Conservation (phyloP, 768 basidiomycete species). For the Pisolithus marmoratus region DNA sequence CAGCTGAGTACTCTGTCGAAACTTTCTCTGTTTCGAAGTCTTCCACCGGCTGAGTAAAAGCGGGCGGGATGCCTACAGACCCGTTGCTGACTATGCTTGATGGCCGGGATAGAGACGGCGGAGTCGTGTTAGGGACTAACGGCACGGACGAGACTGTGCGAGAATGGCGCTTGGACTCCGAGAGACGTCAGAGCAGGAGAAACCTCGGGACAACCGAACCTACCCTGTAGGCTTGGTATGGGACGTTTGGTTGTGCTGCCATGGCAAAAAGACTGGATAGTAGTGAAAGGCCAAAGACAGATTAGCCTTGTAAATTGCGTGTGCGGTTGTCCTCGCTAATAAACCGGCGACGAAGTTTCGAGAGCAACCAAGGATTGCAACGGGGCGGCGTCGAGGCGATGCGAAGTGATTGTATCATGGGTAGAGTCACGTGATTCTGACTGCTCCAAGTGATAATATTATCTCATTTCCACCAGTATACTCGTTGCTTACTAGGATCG, state of each 20-base stretch:
- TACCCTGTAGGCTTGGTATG: conserved; percentile 49
- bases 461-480: too few relatives aligned
- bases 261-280: neutral
- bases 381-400: too few relatives aligned
- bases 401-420: too few relatives aligned
- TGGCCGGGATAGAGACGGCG: conserved; percentile 17
- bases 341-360: too few relatives aligned
- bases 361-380: too few relatives aligned
- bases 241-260: conserved; percentile 26
- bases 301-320: too few relatives aligned
- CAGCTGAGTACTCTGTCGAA: conserved; percentile 6
- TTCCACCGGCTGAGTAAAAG: conserved; percentile 1
- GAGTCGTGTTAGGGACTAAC: conserved; percentile 18
- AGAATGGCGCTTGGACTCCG: conserved; percentile 45
- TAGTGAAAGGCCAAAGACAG: too few relatives aligned
- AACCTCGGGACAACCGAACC: neutral
- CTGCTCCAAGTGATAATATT: too few relatives aligned
- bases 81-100: conserved; percentile 12
- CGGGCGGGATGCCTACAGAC: conserved; percentile 1
- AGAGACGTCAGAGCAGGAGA: neutral
- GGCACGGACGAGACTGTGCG: conserved; percentile 30
- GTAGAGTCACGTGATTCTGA: too few relatives aligned
- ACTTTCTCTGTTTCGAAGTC: conserved; percentile 19
- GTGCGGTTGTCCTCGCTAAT: too few relatives aligned
- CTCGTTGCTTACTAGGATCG: neutral